phyloP scores from a whole-genome alignment of 257 asterid species.

The Solanum neorickii region DNA sequence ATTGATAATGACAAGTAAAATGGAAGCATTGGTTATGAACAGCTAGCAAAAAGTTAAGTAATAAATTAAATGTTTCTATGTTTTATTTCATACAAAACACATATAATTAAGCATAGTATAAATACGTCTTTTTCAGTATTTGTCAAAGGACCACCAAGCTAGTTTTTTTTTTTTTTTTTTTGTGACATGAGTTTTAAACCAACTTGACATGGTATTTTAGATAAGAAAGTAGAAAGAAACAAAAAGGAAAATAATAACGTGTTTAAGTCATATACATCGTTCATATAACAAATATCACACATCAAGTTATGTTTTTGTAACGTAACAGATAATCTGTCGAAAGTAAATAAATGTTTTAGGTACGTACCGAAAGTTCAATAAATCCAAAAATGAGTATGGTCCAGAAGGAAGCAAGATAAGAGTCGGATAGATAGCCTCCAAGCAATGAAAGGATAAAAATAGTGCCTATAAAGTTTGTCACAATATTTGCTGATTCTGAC shows the following conservation, averaged over 20 bases:
- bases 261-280: neutral
- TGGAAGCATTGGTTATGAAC: neutral
- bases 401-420: slow-evolving; percentile 92
- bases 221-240: neutral
- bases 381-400: slow-evolving; percentile 81
- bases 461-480: slow-evolving; percentile 84
- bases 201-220: neutral
- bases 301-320: too few relatives aligned
- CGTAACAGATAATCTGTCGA: neutral
- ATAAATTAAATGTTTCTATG: neutral
- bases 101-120: neutral
- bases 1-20: neutral
- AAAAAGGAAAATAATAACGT: neutral
- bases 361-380: slow-evolving; percentile 68
- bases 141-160: neutral
- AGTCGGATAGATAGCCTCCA: slow-evolving; percentile 92
- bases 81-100: neutral
- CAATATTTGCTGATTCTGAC: slow-evolving; percentile 72
- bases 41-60: neutral
- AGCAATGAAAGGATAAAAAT: slow-evolving; percentile 65
- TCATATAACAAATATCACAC: neutral
- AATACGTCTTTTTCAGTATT: neutral
- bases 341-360: neutral
- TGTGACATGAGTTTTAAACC: neutral
- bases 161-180: too few relatives aligned